Conservation (phyloP, 345 rosid genomes). For the Rhodamnia rubescens region DNA sequence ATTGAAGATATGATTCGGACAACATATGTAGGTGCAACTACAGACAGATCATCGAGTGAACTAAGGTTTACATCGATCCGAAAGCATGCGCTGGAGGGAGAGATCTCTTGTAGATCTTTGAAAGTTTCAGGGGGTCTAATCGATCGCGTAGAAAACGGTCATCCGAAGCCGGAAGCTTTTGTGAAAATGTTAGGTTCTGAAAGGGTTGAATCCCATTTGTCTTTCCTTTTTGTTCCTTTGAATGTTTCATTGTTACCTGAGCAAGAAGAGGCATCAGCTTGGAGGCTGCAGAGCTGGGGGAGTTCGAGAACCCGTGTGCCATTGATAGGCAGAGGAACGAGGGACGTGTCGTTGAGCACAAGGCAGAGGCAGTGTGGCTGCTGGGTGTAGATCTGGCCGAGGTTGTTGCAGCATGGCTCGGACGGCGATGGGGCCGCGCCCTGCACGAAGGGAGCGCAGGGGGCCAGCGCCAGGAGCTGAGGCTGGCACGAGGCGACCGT, state of each 20-base stretch:
- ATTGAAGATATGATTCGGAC: not conserved
- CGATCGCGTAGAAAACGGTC: not conserved
- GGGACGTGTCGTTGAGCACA: conserved; percentile 40
- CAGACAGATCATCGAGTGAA: not conserved
- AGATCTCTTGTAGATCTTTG: not conserved
- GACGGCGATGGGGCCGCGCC: conserved; percentile 41
- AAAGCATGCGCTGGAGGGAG: not conserved
- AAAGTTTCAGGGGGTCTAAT: not conserved
- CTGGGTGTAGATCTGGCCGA: conserved; percentile 37
- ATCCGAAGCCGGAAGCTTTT: not conserved
- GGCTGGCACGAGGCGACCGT: conserved; percentile 35
- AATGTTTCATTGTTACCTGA: not conserved
- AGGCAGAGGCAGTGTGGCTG: conserved; percentile 62
- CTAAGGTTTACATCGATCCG: not conserved
- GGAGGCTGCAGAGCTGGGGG: conserved; percentile 46
- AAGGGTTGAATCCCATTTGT: not conserved
- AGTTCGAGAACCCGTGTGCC: conserved; percentile 50
- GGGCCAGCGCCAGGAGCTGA: conserved; percentile 38
- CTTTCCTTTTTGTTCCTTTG: not conserved
- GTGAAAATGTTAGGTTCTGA: not conserved
- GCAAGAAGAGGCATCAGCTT: conserved; percentile 33
- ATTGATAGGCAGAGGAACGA: conserved; percentile 51
- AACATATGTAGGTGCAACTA: not conserved
- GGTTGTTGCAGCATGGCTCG: conserved; percentile 55
- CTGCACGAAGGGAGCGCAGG: conserved; percentile 69